Conservation (phyloP, 495 filamentous ascomycete species). For the Xylaria bambusicola region DNA sequence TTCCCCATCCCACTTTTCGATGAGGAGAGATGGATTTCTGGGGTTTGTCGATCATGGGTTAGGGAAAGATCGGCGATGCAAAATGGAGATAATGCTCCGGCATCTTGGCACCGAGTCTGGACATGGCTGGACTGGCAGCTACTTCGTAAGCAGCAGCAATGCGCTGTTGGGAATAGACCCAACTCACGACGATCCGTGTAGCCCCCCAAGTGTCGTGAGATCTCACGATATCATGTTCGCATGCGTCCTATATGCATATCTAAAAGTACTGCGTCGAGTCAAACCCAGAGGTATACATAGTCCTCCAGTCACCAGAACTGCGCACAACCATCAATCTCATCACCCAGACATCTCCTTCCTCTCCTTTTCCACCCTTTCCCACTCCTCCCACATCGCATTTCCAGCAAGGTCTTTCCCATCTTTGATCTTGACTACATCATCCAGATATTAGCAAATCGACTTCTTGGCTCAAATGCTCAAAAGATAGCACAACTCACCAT, state of each 20-base stretch:
- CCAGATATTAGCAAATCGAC: background rate
- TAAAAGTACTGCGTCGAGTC: too few species aligned
- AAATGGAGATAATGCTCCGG: conserved; percentile 9
- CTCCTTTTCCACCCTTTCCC: background rate
- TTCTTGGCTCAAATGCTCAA: background rate
- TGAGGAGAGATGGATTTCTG: background rate
- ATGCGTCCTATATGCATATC: too few species aligned
- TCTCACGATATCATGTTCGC: too few species aligned
- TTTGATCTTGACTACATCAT: conserved; percentile 6
- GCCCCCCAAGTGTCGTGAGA: too few species aligned
- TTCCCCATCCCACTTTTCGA: conserved; percentile 13
- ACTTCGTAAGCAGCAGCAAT: too few species aligned
- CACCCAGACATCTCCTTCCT: background rate
- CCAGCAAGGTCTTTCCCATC: conserved; percentile 3
- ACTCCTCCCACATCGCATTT: conserved; percentile 5
- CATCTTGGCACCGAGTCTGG: background rate
- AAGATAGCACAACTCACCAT: background rate
- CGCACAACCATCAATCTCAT: background rate
- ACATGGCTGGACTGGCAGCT: background rate
- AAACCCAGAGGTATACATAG: too few species aligned
- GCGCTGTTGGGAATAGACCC: too few species aligned
- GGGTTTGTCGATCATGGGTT: background rate
- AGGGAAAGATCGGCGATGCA: background rate
- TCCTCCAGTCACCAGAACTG: too few species aligned
- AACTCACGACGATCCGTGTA: too few species aligned